Conservation (phyloP, 2,329 filamentous ascomycete genomes). For the Nemania bipapillata region DNA sequence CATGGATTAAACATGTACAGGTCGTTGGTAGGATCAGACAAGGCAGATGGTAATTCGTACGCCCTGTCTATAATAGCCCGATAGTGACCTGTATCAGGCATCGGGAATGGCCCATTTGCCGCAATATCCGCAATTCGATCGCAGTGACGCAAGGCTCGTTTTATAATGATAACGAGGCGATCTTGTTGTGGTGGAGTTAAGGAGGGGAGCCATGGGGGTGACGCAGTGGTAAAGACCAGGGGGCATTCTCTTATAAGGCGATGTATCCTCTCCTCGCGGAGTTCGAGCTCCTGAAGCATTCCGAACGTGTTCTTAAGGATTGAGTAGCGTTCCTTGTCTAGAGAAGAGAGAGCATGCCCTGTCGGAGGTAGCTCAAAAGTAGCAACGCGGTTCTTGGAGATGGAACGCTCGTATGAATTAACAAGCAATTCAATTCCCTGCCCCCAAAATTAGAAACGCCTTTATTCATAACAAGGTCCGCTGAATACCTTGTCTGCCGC, state of each 20-base stretch:
- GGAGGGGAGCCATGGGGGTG: slow-evolving; percentile 30
- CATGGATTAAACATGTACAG: slow-evolving; percentile 34
- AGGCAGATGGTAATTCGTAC: slow-evolving; percentile 10
- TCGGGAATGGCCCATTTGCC: slow-evolving; percentile 32
- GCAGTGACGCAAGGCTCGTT: slow-evolving; percentile 43
- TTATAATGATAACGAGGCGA: slow-evolving; percentile 31
- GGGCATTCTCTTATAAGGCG: slow-evolving; percentile 32
- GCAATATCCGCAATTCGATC: slow-evolving; percentile 48
- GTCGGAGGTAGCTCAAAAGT: slow-evolving; percentile 29
- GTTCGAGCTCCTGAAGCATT: slow-evolving; percentile 43
- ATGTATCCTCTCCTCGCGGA: slow-evolving; percentile 38
- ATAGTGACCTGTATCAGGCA: slow-evolving; percentile 16
- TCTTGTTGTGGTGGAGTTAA: slow-evolving; percentile 29
- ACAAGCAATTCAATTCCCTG: slow-evolving; percentile 33
- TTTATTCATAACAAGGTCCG: background rate
- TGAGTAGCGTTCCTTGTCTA: slow-evolving; percentile 28
- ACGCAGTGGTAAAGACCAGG: slow-evolving; percentile 19
- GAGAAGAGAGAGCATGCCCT: slow-evolving; percentile 42
- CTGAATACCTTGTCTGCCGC: slow-evolving; percentile 41
- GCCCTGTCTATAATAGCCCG: background rate
- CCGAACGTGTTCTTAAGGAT: slow-evolving; percentile 35
- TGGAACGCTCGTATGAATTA: slow-evolving; percentile 37
- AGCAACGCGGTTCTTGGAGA: slow-evolving; percentile 31
- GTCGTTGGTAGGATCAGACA: background rate
- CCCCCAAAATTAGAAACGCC: slow-evolving; percentile 1